Evolutionary conservation across 208 protist genomes (phyloP).

Genomic region (Leptomonas seymouri): DNA sequence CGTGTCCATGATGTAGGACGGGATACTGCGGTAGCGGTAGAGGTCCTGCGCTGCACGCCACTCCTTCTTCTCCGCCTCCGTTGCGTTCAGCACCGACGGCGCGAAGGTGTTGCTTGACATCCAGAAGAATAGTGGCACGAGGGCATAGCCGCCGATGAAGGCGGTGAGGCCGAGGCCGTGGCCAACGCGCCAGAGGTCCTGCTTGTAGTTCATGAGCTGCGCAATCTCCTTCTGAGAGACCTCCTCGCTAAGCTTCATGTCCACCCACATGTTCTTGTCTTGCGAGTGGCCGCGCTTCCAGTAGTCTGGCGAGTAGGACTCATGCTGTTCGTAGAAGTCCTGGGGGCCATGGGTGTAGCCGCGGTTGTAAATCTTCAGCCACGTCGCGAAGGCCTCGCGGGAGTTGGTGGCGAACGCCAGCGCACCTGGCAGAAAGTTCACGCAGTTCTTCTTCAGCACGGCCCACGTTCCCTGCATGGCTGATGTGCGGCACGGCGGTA

Average conservation of each 20-base stretch:
- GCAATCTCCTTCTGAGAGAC: slow-evolving; percentile 87
- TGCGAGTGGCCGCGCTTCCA: slow-evolving; percentile 88
- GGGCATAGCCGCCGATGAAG: slow-evolving; percentile 81
- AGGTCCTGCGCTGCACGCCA: slow-evolving; percentile 89
- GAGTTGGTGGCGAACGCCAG: slow-evolving; percentile 61
- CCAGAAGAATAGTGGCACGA: slow-evolving; percentile 82
- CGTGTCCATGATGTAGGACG: slow-evolving; percentile 86
- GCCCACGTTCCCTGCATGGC: slow-evolving; percentile 84
- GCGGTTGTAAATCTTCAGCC: slow-evolving; percentile 86
- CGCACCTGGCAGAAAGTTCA: slow-evolving; percentile 72
- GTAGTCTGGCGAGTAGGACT: slow-evolving; percentile 83
- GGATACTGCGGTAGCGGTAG: slow-evolving; percentile 90
- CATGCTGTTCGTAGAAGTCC: slow-evolving; percentile 81
- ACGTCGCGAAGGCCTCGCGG: slow-evolving; percentile 64
- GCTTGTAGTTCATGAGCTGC: slow-evolving; percentile 82
- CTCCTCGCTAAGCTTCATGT: slow-evolving; percentile 85
- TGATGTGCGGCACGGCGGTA: neutral
- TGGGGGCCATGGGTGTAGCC: slow-evolving; percentile 66
- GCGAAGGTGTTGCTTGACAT: slow-evolving; percentile 89
- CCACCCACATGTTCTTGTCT: slow-evolving; percentile 93
- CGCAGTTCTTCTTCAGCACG: slow-evolving; percentile 81
- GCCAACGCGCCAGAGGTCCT: slow-evolving; percentile 84
- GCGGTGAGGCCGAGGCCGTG: slow-evolving; percentile 55
- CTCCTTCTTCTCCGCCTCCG: slow-evolving; percentile 68
- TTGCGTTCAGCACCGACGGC: slow-evolving; percentile 70